Evolutionary conservation across 148 eudicot genomes (phyloP).

Genomic region (Fallopia convolvulus): DNA sequence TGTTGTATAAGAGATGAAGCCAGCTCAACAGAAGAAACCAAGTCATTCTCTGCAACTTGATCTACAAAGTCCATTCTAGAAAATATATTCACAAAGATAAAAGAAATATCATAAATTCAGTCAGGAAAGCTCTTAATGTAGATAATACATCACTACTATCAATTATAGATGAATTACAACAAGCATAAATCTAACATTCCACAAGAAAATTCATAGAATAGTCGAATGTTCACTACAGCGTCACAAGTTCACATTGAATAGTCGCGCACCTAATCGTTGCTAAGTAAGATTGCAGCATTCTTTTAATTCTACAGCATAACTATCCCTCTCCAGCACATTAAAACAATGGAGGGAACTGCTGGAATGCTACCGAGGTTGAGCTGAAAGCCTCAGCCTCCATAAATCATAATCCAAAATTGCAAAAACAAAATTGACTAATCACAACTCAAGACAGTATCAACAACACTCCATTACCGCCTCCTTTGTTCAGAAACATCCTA

Average conservation of each 20-base stretch:
- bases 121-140: too few species aligned
- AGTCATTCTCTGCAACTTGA: not conserved
- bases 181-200: not conserved
- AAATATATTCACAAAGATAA: not conserved
- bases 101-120: not conserved
- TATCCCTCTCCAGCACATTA: too few species aligned
- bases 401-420: not conserved
- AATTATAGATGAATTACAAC: not conserved
- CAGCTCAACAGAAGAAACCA: conserved; percentile 22
- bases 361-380: too few species aligned
- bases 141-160: too few species aligned
- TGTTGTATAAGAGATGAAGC: conserved; percentile 36
- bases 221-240: too few species aligned
- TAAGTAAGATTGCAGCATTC: too few species aligned
- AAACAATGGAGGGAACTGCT: too few species aligned
- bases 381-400: too few species aligned
- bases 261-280: too few species aligned
- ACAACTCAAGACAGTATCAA: not conserved
- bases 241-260: too few species aligned
- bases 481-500: not conserved
- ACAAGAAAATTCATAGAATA: not conserved
- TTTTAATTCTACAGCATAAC: too few species aligned
- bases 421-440: not conserved
- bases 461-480: not conserved
- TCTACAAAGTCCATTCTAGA: not conserved